phyloP scores from a whole-genome alignment of 169 alveolate species.

The Cryptosporidium bovis region DNA sequence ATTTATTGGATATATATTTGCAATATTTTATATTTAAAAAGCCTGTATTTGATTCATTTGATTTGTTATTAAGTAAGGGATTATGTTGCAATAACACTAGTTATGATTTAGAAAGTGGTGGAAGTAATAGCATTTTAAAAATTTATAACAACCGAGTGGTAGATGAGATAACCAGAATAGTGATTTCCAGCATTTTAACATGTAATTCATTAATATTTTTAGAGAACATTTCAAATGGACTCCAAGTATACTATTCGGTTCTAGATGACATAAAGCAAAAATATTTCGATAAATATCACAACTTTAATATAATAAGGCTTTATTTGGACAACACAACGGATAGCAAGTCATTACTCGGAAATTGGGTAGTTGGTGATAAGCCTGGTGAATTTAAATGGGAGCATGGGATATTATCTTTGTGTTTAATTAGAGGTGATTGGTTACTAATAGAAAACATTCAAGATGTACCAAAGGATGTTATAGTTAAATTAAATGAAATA shows the following conservation, averaged over 20 bases:
- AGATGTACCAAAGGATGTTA: conserved; percentile 80
- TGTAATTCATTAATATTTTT: conserved; percentile 30
- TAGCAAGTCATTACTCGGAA: conserved; percentile 82
- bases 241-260: conserved; percentile 10
- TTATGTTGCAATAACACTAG: background rate
- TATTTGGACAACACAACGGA: conserved; percentile 86
- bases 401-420: conserved; percentile 83
- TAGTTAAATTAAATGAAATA: conserved; percentile 78
- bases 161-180: background rate
- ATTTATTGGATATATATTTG: conserved; percentile 8
- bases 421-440: conserved; percentile 85
- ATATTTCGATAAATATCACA: background rate
- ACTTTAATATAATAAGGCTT: conserved; percentile 74
- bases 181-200: conserved; percentile 3
- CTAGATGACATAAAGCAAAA: background rate
- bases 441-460: conserved; percentile 83
- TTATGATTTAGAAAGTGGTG: background rate
- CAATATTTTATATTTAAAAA: conserved; percentile 20
- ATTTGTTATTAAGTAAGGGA: background rate
- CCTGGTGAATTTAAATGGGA: conserved; percentile 84
- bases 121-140: background rate
- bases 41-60: conserved; percentile 2
- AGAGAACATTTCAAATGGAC: conserved; percentile 33
- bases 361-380: conserved; percentile 83
- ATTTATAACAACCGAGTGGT: conserved; percentile 15